Evolutionary conservation across 768 basidiomycete species (phyloP).

Genomic region (Pleurotus pulmonarius): DNA sequence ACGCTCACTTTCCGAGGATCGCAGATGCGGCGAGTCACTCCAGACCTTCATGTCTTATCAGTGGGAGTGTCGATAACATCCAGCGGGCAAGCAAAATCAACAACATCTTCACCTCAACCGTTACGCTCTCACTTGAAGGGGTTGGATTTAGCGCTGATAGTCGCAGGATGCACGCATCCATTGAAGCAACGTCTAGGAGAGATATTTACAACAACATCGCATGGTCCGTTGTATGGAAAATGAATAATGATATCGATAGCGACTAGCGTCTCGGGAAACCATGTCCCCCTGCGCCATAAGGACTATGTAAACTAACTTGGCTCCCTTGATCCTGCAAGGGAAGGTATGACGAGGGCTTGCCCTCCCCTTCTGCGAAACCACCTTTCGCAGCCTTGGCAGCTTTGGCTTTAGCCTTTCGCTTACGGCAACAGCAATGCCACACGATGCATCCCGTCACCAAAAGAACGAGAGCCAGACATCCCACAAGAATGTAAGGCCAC

Average conservation of each 20-base stretch:
- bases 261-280: neutral
- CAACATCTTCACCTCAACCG: too few relatives aligned
- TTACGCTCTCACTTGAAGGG: too few relatives aligned
- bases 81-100: too few relatives aligned
- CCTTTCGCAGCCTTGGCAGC: slow-evolving; percentile 1
- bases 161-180: too few relatives aligned
- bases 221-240: neutral
- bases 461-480: slow-evolving; percentile 49
- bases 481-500: slow-evolving; percentile 71
- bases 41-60: too few relatives aligned
- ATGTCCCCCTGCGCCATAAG: neutral
- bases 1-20: too few relatives aligned
- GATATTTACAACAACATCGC: too few relatives aligned
- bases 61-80: too few relatives aligned
- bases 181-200: too few relatives aligned
- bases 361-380: neutral
- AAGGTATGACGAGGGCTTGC: slow-evolving; percentile 2
- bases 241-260: neutral
- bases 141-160: too few relatives aligned
- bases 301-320: neutral
- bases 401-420: slow-evolving; percentile 19
- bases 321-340: slow-evolving; percentile 9
- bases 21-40: too few relatives aligned
- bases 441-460: slow-evolving; percentile 44
- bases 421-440: slow-evolving; percentile 58